phyloP scores from a whole-genome alignment of 169 alveolate species.

The Cryptosporidium viatorum region DNA sequence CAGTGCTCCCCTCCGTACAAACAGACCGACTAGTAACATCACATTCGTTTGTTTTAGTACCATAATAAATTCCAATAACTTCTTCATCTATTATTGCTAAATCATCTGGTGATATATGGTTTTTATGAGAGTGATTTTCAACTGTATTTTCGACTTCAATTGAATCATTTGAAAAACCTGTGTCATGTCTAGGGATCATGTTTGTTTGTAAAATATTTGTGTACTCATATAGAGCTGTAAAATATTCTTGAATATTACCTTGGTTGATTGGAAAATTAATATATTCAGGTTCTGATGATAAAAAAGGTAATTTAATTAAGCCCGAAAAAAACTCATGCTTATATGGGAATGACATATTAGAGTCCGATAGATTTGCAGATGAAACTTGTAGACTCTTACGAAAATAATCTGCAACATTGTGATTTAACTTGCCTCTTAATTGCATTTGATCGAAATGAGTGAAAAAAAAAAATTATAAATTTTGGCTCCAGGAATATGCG shows the following conservation, averaged over 20 bases:
- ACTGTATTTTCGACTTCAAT: not conserved
- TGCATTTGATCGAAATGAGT: slow-evolving; percentile 8
- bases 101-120: slow-evolving; percentile 24
- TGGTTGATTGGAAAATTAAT: slow-evolving; percentile 42
- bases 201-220: not conserved
- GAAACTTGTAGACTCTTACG: slow-evolving; percentile 17
- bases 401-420: slow-evolving; percentile 37
- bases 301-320: slow-evolving; percentile 32
- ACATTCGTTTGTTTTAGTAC: not conserved
- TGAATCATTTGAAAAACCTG: slow-evolving; percentile 23
- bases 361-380: slow-evolving; percentile 42
- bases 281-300: slow-evolving; percentile 50
- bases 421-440: slow-evolving; percentile 43
- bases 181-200: slow-evolving; percentile 24
- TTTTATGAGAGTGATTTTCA: not conserved
- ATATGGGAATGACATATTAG: slow-evolving; percentile 60
- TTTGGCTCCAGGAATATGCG: slow-evolving; percentile 23
- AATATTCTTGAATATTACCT: slow-evolving; percentile 30
- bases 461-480: not conserved
- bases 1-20: not conserved
- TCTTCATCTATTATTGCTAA: slow-evolving; percentile 38
- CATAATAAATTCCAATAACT: not conserved
- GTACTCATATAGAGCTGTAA: slow-evolving; percentile 14
- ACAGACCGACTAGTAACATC: not conserved
- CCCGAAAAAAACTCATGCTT: slow-evolving; percentile 67